Conservation (phyloP, 164 flowering plant genomes). For the Piper longum region DNA sequence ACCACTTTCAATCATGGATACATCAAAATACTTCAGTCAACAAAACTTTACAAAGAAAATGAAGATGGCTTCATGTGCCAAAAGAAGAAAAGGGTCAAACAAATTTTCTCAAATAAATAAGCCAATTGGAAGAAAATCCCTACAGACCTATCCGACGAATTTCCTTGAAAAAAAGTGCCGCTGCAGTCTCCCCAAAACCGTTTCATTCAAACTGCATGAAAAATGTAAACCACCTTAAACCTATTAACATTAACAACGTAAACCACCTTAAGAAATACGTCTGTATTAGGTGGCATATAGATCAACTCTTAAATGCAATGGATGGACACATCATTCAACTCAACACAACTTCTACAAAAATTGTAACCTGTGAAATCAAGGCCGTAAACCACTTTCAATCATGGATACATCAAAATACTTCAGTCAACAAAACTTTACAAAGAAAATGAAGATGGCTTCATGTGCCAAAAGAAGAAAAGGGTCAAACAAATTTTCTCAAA, state of each 20-base stretch:
- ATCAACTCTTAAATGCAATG: too few species aligned
- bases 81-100: too few species aligned
- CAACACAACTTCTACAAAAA: too few species aligned
- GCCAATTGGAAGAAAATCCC: constrained; percentile 9
- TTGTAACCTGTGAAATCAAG: too few species aligned
- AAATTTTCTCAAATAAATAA: neutral
- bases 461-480: too few species aligned
- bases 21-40: neutral
- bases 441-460: too few species aligned
- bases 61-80: neutral
- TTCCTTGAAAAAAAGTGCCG: constrained; percentile 76
- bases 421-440: neutral
- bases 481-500: too few species aligned
- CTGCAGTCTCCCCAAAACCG: constrained; percentile 77
- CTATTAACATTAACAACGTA: neutral
- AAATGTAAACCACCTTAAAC: neutral
- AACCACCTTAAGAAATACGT: neutral
- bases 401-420: neutral
- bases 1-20: too few species aligned
- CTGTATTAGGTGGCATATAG: too few species aligned
- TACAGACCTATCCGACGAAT: constrained; percentile 90
- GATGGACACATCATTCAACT: too few species aligned
- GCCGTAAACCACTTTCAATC: too few species aligned
- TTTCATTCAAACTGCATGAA: constrained; percentile 63
- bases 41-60: too few species aligned